Base-by-base conservation (phyloP, 768 basidiomycete genomes). In the Lanmaoa pseudosensibilis region DNA sequence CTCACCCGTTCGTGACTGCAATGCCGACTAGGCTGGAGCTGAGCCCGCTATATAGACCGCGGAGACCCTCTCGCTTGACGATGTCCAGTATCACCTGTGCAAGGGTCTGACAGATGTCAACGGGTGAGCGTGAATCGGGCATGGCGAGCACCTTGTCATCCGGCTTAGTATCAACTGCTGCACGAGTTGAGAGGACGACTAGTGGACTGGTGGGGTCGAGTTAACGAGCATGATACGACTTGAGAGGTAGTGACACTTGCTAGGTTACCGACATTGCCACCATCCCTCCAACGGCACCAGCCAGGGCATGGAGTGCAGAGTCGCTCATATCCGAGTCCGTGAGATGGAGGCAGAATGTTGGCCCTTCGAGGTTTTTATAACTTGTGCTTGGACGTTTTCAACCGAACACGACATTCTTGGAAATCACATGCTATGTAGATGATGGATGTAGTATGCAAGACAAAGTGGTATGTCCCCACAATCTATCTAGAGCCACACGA, bases 201-300 rank as follows among this genome's bases (percentile, higher is more conserved):
- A 99, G 80, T 8, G 97, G 97, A 68, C 94, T 97, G 55, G 43
- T 18, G 18, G 38, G 40, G 41, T 55, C 36, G 39, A 39, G 47
- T 59, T 36, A 65, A 52, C 41, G 37, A 57, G 33, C 38, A 39
- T 0, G 40, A 18, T 7, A 34, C 15, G 21, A 23, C 3, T n/a
- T 13, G 37, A 40, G 25, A 36, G 8, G 52, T 46, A 43, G 23
- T 19, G 34, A 58, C 49, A 70, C 87, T 73, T 61, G 89, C 94
- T 92, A 92, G 52, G 90, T 94, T 36, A 80, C 85, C n/a, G 83
- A 81, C 94, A 98, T 97, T 23, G 96, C 93, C 8, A 83, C 71
- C 65, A 96, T 88, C 25, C 96, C 96, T 46, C 93, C 95, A 1
- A 87, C 83, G 18, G 94, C 93, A 13, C 97, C 97, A 18, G 95